These are phyloP conservation scores for Xylariaceae sp. DNA, from an alignment of 2,329 filamentous ascomycete species.

Conservation along the genomic window DNA sequence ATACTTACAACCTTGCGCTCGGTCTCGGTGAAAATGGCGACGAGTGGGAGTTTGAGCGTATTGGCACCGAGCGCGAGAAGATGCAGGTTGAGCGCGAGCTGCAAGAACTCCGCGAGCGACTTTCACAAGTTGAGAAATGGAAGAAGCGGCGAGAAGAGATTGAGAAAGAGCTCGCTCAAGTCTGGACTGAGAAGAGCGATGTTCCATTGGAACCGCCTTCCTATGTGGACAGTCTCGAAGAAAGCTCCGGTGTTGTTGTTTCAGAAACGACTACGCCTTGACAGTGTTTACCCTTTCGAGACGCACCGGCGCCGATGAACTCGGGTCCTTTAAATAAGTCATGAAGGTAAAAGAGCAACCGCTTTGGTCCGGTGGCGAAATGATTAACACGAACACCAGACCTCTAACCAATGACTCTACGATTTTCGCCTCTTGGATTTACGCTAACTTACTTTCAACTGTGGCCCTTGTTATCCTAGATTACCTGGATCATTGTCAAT, in stretches of 20 bases:
- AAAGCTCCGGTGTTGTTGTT: background rate
- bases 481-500: background rate
- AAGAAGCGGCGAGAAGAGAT: constrained; percentile 73
- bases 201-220: constrained; percentile 42
- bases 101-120: constrained; percentile 70
- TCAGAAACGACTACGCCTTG: constrained; percentile 2
- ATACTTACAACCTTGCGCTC: constrained; percentile 83
- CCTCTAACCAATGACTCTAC: background rate
- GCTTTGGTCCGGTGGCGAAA: background rate
- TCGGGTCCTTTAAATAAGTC: background rate
- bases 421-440: background rate
- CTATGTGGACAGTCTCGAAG: constrained; percentile 32
- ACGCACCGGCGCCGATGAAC: background rate
- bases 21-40: constrained; percentile 76
- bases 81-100: constrained; percentile 89
- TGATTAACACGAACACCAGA: background rate
- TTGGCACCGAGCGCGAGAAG: constrained; percentile 90
- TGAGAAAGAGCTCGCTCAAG: constrained; percentile 67
- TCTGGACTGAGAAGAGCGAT: constrained; percentile 53
- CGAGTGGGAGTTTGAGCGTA: constrained; percentile 88
- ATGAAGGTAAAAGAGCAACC: background rate
- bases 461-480: background rate
- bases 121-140: constrained; percentile 80
- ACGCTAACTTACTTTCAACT: background rate
- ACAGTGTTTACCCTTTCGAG: background rate